Base-by-base conservation (phyloP, 805 yeast species). In the Kazachstania viticola region DNA sequence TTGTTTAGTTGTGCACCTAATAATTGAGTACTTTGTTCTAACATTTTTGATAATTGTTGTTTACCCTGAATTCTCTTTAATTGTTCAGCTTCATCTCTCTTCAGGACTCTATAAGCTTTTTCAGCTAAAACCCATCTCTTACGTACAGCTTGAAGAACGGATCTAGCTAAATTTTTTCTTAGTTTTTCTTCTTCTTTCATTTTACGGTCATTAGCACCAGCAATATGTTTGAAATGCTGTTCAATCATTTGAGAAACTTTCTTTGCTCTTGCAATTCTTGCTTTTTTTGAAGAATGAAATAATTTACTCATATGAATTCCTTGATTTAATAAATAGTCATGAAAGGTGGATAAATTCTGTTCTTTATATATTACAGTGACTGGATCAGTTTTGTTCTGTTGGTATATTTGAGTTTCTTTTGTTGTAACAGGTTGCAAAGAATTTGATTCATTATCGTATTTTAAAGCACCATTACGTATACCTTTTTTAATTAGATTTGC, bases 111-210 rank as follows among this genome's bases (percentile, higher is more conserved):
- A 49, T 71, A 78, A 1, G 83, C 93, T 51, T 81, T 84, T 39
- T 78, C 82, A 2, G 96, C 98, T 30, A 85, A 66, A 15, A 67
- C 61, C 99, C 99, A 91, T 48, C 91, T 75, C 52, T 77, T 84
- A 56, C 79, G 79, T 9, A 91, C 95, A 27, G 85, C 84, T 45
- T 73, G 77, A 1, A 81, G 79, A 0, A 93, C 80, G 30, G 76
- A 68, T 44, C 83, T 72, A n/a, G 95, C 94, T 21, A 88, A 54
- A 37, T 69, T 71, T 35, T 68, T 63, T 36, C 79, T 64, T 32
- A 74, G 72, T 44, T 72, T 79, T 44, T 85, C 94, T 44, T 75
- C 72, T 36, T 80, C 93, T 41, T 76, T 76, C 15, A 69, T 68
- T 36, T 74, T 71, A 36, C 94, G 71, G 43, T 88, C 97, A 41